Conservation (phyloP, 768 basidiomycete genomes). For the Pisolithus albus region DNA sequence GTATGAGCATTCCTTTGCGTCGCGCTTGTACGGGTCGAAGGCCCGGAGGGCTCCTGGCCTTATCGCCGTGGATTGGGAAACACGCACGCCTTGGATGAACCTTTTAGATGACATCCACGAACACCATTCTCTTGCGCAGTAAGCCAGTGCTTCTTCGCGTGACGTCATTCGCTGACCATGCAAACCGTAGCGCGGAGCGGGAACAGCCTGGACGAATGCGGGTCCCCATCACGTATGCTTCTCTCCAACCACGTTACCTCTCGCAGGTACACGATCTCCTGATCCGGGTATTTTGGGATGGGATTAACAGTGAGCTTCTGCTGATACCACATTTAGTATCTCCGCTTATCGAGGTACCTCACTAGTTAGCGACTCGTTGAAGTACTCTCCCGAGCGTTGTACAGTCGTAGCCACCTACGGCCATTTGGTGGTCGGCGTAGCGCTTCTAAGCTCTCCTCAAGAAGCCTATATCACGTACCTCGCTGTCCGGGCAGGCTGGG, state of each 20-base stretch:
- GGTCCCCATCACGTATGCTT: slow-evolving; percentile 58
- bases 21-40: slow-evolving; percentile 47
- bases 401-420: slow-evolving; percentile 75
- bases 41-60: slow-evolving; percentile 25
- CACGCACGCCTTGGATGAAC: slow-evolving; percentile 62
- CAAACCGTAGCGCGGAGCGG: slow-evolving; percentile 44
- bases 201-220: slow-evolving; percentile 35
- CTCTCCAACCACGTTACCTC: slow-evolving; percentile 53
- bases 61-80: slow-evolving; percentile 69
- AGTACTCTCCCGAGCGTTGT: slow-evolving; percentile 61
- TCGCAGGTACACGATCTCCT: slow-evolving; percentile 68
- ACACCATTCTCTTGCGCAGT: slow-evolving; percentile 61
- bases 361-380: slow-evolving; percentile 63
- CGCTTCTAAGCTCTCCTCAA: slow-evolving; percentile 69
- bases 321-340: not conserved
- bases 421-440: slow-evolving; percentile 63
- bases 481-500: slow-evolving; percentile 74
- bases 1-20: slow-evolving; percentile 59
- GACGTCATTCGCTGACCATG: not conserved
- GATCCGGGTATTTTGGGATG: slow-evolving; percentile 64
- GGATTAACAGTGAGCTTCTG: slow-evolving; percentile 54
- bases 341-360: slow-evolving; percentile 1
- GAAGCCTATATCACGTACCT: slow-evolving; percentile 83
- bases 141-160: slow-evolving; percentile 19
- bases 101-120: slow-evolving; percentile 67